Conservation (phyloP, 768 basidiomycete genomes). For the Auricularia sp. region DNA sequence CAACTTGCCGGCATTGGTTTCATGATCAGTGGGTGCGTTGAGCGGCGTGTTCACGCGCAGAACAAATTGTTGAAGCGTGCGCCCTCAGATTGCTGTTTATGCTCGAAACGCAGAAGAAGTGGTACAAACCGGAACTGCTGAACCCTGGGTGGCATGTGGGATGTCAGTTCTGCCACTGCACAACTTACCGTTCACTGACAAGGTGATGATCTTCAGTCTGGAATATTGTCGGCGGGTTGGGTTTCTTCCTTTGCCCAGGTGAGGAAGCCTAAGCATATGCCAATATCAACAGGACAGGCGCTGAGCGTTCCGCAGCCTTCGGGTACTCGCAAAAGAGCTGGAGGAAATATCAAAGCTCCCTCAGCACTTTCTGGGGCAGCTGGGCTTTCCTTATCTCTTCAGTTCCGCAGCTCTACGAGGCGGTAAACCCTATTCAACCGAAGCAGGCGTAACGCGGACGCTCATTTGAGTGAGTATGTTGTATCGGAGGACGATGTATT, state of each 20-base stretch:
- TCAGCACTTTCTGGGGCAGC: slow-evolving; percentile 46
- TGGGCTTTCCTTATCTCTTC: neutral
- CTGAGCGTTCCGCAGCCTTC: slow-evolving; percentile 26
- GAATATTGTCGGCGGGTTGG: slow-evolving; percentile 50
- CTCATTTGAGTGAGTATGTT: too few species aligned
- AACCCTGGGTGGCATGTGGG: slow-evolving; percentile 49
- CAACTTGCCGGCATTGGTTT: slow-evolving; percentile 54
- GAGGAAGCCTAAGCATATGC: neutral
- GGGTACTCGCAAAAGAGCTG: slow-evolving; percentile 30
- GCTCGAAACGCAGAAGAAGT: slow-evolving; percentile 44
- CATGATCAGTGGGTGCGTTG: slow-evolving; percentile 31
- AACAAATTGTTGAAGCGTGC: neutral
- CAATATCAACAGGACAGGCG: neutral
- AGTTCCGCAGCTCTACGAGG: neutral
- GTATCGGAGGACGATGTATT: too few species aligned
- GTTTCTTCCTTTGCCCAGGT: slow-evolving; percentile 42
- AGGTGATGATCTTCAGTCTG: slow-evolving; percentile 26
- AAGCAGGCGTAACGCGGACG: neutral
- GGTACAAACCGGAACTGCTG: slow-evolving; percentile 37
- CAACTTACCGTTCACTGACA: slow-evolving; percentile 1
- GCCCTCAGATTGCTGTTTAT: slow-evolving; percentile 28
- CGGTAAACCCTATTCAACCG: neutral
- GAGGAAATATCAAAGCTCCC: slow-evolving; percentile 38
- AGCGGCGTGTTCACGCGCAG: neutral
- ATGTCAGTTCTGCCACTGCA: slow-evolving; percentile 14